These are phyloP conservation scores for Mortierella claussenii DNA, from an alignment of 192 early-diverging fungal genomes.

Conservation along the genomic window DNA sequence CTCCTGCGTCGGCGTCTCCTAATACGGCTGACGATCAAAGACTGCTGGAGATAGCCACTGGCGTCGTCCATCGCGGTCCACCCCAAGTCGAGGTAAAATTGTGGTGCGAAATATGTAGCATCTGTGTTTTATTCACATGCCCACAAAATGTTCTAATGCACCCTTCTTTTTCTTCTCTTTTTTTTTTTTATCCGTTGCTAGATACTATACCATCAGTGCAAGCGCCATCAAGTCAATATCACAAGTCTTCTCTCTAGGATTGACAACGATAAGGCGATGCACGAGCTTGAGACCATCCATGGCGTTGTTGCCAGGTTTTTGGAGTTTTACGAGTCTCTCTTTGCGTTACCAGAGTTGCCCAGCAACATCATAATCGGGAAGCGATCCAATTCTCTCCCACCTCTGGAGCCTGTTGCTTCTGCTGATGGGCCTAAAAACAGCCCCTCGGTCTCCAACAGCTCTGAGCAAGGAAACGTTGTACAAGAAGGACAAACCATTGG, in stretches of 20 bases:
- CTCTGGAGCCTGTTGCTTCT: background rate
- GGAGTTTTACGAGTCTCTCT: slow-evolving; percentile 21
- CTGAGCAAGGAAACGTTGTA: background rate
- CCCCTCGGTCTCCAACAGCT: background rate
- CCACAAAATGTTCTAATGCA: background rate
- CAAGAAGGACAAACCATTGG: background rate
- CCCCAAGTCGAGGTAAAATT: slow-evolving; percentile 39
- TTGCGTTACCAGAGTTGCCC: slow-evolving; percentile 41
- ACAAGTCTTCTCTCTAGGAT: slow-evolving; percentile 18
- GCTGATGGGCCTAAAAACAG: background rate
- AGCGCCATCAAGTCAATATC: slow-evolving; percentile 36
- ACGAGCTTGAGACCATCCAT: slow-evolving; percentile 22
- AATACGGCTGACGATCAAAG: slow-evolving; percentile 17
- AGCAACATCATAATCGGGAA: slow-evolving; percentile 18
- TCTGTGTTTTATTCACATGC: no score
- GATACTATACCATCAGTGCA: slow-evolving; percentile 43
- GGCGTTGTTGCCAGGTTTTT: slow-evolving; percentile 13
- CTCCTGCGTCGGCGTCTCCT: slow-evolving; percentile 4
- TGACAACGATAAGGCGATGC: slow-evolving; percentile 32
- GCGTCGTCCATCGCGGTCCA: slow-evolving; percentile 19
- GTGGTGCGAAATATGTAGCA: no score
- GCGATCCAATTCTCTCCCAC: slow-evolving; percentile 37
- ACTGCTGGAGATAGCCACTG: slow-evolving; percentile 23
- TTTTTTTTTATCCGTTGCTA: slow-evolving; percentile 2
- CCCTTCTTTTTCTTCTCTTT: background rate